These are phyloP conservation scores for Ustilago esculenta DNA, from an alignment of 1,284 basidiomycete species.

Conservation along the genomic window DNA sequence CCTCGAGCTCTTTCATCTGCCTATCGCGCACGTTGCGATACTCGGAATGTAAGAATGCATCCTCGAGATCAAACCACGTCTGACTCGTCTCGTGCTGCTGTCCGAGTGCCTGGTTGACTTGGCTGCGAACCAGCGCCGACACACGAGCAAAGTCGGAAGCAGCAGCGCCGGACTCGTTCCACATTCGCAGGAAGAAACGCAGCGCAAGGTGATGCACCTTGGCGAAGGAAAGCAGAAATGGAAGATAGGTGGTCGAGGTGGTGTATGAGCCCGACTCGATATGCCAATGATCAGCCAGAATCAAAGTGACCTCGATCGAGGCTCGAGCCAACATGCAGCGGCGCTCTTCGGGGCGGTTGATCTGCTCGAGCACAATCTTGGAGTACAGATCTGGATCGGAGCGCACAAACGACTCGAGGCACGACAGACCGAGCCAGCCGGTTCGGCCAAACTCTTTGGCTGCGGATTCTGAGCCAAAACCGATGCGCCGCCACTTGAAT, in stretches of 20 bases:
- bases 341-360: conserved; percentile 78
- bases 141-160: conserved; percentile 76
- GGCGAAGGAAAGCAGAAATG: conserved; percentile 87
- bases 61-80: conserved; percentile 84
- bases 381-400: conserved; percentile 82
- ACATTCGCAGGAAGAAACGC: conserved; percentile 92
- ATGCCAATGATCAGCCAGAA: conserved; percentile 60
- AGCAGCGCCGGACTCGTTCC: conserved; percentile 89
- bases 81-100: conserved; percentile 76
- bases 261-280: conserved; percentile 72
- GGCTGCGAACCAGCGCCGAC: conserved; percentile 82
- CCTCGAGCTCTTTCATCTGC: conserved; percentile 92
- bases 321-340: conserved; percentile 87
- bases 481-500: conserved; percentile 80
- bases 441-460: conserved; percentile 83
- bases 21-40: conserved; percentile 87
- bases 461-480: conserved; percentile 81
- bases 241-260: conserved; percentile 83
- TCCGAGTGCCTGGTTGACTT: conserved; percentile 70
- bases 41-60: conserved; percentile 83
- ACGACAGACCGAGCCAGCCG: conserved; percentile 76
- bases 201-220: conserved; percentile 81
- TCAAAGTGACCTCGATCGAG: conserved; percentile 84
- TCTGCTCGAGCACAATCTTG: conserved; percentile 85
- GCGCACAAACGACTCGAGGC: conserved; percentile 78